Evolutionary conservation across 495 filamentous ascomycete species (phyloP).

Genomic region (Cercophora sp.): DNA sequence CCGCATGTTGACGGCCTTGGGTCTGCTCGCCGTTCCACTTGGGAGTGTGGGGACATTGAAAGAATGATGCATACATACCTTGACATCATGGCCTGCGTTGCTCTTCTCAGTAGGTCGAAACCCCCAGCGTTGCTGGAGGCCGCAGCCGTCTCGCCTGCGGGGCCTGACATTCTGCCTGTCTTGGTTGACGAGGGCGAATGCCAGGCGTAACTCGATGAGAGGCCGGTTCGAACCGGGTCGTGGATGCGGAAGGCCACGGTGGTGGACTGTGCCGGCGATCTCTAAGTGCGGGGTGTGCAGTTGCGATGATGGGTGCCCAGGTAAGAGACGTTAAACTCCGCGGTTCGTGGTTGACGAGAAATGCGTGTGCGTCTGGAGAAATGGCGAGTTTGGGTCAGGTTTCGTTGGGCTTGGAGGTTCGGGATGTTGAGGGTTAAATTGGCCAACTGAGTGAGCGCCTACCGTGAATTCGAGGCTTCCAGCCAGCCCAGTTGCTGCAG

Average conservation of each 20-base stretch:
- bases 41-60: constrained; percentile 6
- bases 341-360: background rate
- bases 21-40: no score
- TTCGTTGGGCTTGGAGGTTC: background rate
- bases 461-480: constrained; percentile 3
- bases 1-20: no score
- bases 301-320: no score
- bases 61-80: constrained; percentile 42
- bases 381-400: constrained; percentile 1
- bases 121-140: constrained; percentile 27
- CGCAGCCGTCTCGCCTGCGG: constrained; percentile 19
- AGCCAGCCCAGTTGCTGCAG: constrained; percentile 1
- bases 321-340: background rate
- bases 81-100: constrained; percentile 56
- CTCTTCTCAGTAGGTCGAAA: constrained; percentile 50
- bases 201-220: constrained; percentile 15
- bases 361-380: background rate
- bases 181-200: constrained; percentile 18
- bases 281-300: no score
- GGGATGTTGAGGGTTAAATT: constrained; percentile 2
- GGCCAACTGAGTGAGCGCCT: constrained; percentile 3
- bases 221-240: constrained; percentile 13
- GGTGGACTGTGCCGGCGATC: no score
- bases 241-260: background rate
- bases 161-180: constrained; percentile 30